These are phyloP conservation scores for Paraglomus brasilianum DNA, from an alignment of 192 early-diverging fungal genomes.

Conservation along the genomic window DNA sequence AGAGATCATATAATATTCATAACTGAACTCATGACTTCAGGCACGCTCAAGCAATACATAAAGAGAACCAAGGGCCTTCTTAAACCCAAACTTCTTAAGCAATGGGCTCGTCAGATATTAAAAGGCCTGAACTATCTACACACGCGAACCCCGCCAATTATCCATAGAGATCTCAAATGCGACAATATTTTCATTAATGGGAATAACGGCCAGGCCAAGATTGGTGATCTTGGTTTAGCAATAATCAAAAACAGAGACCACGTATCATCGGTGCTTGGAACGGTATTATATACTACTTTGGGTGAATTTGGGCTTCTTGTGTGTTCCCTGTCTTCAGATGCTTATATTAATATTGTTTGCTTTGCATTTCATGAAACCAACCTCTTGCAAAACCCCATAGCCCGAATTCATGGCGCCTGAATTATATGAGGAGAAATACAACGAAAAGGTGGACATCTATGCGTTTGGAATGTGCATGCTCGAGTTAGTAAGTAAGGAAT, in stretches of 20 bases:
- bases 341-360: not conserved
- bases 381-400: not conserved
- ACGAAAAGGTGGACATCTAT: conserved; percentile 87
- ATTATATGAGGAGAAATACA: conserved; percentile 85
- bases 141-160: conserved; percentile 74
- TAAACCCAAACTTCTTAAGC: conserved; percentile 73
- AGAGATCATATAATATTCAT: conserved; percentile 75
- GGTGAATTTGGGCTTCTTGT: too few relatives aligned
- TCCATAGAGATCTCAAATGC: conserved; percentile 74
- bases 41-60: conserved; percentile 77
- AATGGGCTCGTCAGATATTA: conserved; percentile 81
- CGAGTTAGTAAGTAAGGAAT: conserved; percentile 78
- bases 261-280: conserved; percentile 71
- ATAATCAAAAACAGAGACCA: conserved; percentile 64
- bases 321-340: too few relatives aligned
- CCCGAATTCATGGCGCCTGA: conserved; percentile 93
- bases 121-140: conserved; percentile 80
- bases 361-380: not conserved
- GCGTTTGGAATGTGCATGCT: conserved; percentile 84
- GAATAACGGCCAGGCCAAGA: conserved; percentile 83
- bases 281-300: conserved; percentile 25
- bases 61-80: conserved; percentile 67
- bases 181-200: conserved; percentile 91
- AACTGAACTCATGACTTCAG: conserved; percentile 90
- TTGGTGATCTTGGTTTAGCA: conserved; percentile 82